These are phyloP conservation scores for Madurella fahalii DNA, from an alignment of 2,329 filamentous ascomycete genomes.

Conservation along the genomic window DNA sequence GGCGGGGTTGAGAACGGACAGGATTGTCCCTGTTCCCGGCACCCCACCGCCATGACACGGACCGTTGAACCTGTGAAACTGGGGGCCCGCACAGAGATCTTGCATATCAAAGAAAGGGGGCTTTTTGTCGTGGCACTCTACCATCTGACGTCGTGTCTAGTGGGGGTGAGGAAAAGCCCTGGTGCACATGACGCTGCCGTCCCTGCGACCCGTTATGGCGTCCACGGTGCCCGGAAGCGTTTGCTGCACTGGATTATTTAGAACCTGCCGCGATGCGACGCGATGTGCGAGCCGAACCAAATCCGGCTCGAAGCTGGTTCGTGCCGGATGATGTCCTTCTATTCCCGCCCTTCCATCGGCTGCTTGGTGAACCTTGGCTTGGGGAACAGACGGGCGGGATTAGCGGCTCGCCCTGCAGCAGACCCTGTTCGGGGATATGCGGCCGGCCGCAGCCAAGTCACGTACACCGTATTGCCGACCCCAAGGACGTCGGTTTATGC, in stretches of 20 bases:
- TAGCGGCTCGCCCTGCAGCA: constrained; percentile 11
- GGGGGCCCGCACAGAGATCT: neutral
- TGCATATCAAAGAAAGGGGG: neutral
- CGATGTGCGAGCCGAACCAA: constrained; percentile 23
- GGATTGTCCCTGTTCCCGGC: neutral
- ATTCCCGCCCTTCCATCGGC: constrained; percentile 14
- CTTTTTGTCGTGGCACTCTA: neutral
- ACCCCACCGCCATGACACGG: neutral
- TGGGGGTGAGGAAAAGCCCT: constrained; percentile 1
- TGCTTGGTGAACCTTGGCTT: constrained; percentile 14
- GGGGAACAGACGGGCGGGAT: constrained; percentile 7
- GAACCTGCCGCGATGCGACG: constrained; percentile 12
- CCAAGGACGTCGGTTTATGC: constrained; percentile 17
- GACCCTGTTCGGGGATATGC: constrained; percentile 17
- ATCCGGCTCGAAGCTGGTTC: constrained; percentile 16
- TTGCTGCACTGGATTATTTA: neutral
- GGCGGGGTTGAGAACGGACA: neutral
- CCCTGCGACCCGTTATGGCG: constrained; percentile 26
- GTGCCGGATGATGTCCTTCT: constrained; percentile 18
- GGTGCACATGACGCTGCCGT: constrained; percentile 26
- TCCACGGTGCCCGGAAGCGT: constrained; percentile 8
- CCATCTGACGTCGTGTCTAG: constrained; percentile 3
- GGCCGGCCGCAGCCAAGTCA: constrained; percentile 6
- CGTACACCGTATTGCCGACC: neutral
- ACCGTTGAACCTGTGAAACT: constrained; percentile 6